Evolutionary conservation across 495 filamentous ascomycete genomes (phyloP).

Genomic region (Xylaria sp.): DNA sequence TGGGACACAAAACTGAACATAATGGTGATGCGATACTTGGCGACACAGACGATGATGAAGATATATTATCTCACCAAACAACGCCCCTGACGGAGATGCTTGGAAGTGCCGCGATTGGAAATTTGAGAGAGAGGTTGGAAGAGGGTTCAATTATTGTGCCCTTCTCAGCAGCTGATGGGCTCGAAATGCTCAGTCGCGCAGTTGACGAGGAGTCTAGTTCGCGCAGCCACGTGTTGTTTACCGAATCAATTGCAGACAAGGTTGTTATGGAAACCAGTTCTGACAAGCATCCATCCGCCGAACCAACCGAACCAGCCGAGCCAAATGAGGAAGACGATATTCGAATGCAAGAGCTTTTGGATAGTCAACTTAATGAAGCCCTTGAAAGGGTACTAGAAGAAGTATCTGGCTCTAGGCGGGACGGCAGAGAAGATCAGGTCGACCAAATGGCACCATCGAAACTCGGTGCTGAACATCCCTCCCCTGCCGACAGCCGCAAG

Average conservation of each 20-base stretch:
- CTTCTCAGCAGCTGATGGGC: slow-evolving; percentile 37
- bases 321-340: slow-evolving; percentile 24
- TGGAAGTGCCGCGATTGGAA: neutral
- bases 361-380: neutral
- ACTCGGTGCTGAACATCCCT: neutral
- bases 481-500: neutral
- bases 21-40: neutral
- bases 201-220: slow-evolving; percentile 32
- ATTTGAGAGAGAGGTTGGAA: neutral
- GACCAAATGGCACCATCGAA: neutral
- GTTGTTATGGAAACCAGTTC: slow-evolving; percentile 1
- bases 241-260: slow-evolving; percentile 23
- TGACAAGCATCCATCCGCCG: neutral
- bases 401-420: neutral
- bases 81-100: neutral
- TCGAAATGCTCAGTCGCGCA: slow-evolving; percentile 36
- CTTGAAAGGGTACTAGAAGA: neutral
- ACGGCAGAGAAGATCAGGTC: neutral
- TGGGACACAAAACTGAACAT: neutral
- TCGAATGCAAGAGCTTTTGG: slow-evolving; percentile 1
- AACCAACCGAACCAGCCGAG: neutral
- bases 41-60: neutral
- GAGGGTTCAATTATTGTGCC: slow-evolving; percentile 19
- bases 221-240: slow-evolving; percentile 29
- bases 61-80: neutral